Base-by-base conservation (phyloP, 2,329 filamentous ascomycete species). In the Aspergillus fumigatus region DNA sequence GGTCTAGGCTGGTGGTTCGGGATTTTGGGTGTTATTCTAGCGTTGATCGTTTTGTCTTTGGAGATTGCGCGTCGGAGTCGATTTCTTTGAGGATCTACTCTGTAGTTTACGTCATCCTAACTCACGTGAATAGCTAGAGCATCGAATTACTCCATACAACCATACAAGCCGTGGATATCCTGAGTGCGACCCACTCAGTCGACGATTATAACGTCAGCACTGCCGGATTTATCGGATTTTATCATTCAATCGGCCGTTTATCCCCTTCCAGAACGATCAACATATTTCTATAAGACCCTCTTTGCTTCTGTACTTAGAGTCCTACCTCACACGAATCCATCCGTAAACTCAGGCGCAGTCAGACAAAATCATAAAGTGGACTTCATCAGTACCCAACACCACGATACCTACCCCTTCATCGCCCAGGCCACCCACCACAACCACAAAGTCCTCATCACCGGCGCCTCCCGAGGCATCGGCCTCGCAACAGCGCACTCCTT, bases 1-100 rank as follows among this genome's bases (percentile, higher is more conserved):
- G 68, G 70, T 1, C 58, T 79, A 38, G 68, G 54, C 6, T 80
- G 77, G 77, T 80, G 79, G 52, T 78, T 79, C 66, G 75, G 76
- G 3, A 80, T 80, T 58, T 51, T 80, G 8, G 77, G 77, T 2
- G 63, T 67, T 23, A 78, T 80, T 64, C 61, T 64, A 9, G 63
- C 68, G 5, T 74, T 79, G 57, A 72, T 79, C 50, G 29, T 4
- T 14, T 26, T 47, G 43, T 47, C 43, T 47, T 25, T 47, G 19
- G 21, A 2, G 43, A 14, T 47, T 47, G 43, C 43, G 21, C n/a
- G 43, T 3, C 43, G 43, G 4, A 47, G 4, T 25, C 21, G 43
- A 3, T 47, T 47, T 1, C 11, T 45, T 11, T 45, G 32, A 38
- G 1, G 5, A 17, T 7, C 32, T 6, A n/a, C n/a, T n/a, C n/a